Evolutionary conservation across 352 stramenopile genomes (phyloP).

Genomic region (Phytophthora constricta): DNA sequence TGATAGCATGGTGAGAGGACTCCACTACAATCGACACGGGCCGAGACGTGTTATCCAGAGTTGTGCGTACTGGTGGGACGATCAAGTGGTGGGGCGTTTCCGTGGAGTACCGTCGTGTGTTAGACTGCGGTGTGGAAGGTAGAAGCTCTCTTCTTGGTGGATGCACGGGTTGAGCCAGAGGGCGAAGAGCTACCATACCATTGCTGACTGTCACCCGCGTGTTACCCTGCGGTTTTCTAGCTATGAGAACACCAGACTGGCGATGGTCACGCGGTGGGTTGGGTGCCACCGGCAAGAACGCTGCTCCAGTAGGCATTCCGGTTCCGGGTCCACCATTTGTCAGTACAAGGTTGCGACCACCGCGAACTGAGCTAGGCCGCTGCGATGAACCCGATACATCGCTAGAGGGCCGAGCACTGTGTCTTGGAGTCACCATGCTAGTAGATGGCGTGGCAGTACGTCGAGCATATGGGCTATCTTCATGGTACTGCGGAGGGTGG

Average conservation of each 20-base stretch:
- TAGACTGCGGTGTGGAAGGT: constrained; percentile 12
- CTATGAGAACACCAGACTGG: constrained; percentile 17
- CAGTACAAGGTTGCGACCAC: constrained; percentile 58
- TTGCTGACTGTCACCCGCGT: constrained; percentile 34
- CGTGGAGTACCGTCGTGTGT: constrained; percentile 18
- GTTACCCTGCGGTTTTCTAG: constrained; percentile 22
- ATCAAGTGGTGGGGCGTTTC: constrained; percentile 13
- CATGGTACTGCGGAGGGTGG: constrained; percentile 18
- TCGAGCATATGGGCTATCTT: constrained; percentile 21
- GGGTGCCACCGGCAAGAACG: constrained; percentile 29
- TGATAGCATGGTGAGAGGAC: constrained; percentile 17
- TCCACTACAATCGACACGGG: constrained; percentile 14
- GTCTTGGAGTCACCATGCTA: constrained; percentile 5
- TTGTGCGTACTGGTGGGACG: constrained; percentile 6
- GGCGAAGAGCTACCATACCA: constrained; percentile 33
- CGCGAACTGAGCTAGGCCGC: constrained; percentile 52
- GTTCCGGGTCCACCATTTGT: constrained; percentile 30
- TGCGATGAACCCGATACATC: constrained; percentile 12
- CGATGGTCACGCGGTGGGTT: constrained; percentile 31
- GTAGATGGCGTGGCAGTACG: constrained; percentile 22
- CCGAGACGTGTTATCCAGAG: constrained; percentile 6
- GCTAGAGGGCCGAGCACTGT: neutral
- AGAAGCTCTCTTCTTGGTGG: constrained; percentile 32
- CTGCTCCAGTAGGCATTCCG: constrained; percentile 9
- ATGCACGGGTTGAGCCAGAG: constrained; percentile 25